Percentiles rank a stretch among this genome's conserved stretches.
These are phyloP conservation scores for Aspergillus sp. DNA, from an alignment of 2,329 filamentous ascomycete genomes.

Conservation along the genomic window DNA sequence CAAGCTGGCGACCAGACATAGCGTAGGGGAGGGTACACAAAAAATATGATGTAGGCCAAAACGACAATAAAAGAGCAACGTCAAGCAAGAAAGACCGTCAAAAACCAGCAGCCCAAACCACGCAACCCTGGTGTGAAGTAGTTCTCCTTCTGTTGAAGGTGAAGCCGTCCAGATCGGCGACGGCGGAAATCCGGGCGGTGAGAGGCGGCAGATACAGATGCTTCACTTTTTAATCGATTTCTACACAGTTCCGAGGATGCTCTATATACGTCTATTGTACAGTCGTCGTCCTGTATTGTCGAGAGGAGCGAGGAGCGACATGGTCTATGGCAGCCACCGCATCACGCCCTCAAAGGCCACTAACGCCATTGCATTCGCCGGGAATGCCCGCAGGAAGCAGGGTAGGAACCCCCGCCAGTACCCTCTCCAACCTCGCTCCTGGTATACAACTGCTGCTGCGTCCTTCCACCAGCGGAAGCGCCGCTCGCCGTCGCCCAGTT, in stretches of 20 bases:
- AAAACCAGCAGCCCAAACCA: not conserved
- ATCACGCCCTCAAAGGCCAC: conserved; percentile 91
- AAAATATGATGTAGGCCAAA: not conserved
- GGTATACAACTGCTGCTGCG: conserved; percentile 68
- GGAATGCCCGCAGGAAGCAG: conserved; percentile 88
- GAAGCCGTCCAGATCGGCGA: not conserved
- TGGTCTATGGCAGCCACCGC: conserved; percentile 44
- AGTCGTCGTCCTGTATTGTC: not conserved
- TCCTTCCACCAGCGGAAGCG: conserved; percentile 70
- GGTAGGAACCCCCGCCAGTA: conserved; percentile 93
- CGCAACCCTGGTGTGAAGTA: no score
- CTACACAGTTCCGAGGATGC: not conserved
- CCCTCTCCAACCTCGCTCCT: conserved; percentile 65
- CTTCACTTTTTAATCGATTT: no score
- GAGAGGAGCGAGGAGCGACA: no score
- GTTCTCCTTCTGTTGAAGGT: no score
- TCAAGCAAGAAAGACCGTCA: not conserved
- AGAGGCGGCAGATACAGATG: not conserved
- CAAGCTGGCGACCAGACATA: conserved; percentile 6
- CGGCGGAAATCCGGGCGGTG: not conserved
- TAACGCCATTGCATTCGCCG: conserved; percentile 88
- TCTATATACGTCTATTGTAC: not conserved
- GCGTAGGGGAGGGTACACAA: not conserved
- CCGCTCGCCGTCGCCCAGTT: conserved; percentile 57
- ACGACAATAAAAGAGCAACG: not conserved